Evolutionary conservation across 1,284 basidiomycete species (phyloP).

Genomic region (Schizophyllum amplum): DNA sequence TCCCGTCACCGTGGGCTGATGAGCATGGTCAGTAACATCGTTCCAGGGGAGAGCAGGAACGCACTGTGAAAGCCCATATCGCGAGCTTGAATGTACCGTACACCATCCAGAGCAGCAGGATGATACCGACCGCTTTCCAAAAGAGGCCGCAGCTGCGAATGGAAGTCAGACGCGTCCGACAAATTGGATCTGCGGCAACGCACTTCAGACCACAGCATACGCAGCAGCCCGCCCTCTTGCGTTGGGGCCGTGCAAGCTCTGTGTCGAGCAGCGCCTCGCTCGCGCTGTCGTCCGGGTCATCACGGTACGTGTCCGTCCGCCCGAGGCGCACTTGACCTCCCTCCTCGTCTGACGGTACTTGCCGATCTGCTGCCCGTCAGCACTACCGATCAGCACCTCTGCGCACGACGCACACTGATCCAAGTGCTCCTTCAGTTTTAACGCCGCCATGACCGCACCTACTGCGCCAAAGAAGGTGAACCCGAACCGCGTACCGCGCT

Average conservation of each 20-base stretch:
- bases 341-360: neutral
- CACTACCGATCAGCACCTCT: too few relatives aligned
- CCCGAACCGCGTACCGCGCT: too few relatives aligned
- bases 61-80: neutral
- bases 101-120: neutral
- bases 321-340: neutral
- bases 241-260: neutral
- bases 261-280: neutral
- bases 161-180: too few relatives aligned
- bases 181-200: neutral
- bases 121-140: neutral
- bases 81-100: neutral
- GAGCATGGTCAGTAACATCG: neutral
- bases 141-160: too few relatives aligned
- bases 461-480: too few relatives aligned
- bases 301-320: neutral
- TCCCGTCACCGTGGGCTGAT: slow-evolving; percentile 38
- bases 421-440: too few relatives aligned
- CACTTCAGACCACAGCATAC: too few relatives aligned
- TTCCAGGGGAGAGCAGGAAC: neutral
- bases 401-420: too few relatives aligned
- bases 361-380: neutral
- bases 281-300: neutral
- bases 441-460: too few relatives aligned
- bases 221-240: too few relatives aligned